Evolutionary conservation across 768 basidiomycete genomes (phyloP), one percentile per base, ranked within the genome.

Genomic region (Tremella mesenterica): DNA sequence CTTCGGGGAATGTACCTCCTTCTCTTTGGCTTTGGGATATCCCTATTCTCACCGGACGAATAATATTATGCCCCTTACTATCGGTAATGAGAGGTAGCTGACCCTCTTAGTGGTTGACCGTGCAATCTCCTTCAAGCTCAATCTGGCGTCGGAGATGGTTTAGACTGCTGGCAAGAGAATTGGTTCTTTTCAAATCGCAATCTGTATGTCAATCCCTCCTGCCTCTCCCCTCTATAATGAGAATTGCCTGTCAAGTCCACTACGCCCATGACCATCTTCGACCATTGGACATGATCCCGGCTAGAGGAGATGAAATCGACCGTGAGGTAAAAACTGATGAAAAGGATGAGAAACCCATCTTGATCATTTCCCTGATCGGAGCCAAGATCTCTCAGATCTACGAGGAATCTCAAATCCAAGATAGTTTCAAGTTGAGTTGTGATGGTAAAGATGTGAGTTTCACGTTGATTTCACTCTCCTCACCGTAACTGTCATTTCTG

Each of bases 371-470:
- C 16, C 48, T 70, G 9, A 54, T 52, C 4, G 23, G n/a, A 1
- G 31, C 30, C 0, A 30, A 59, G 6, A 43, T 70, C 1, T 52
- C 56, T 3, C 56, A 59, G 33, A 54, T 47, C 38, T 70, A 70
- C 48, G 68, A 70, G 28, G 68, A 70, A 44, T 54, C 53, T 20
- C 65, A 67, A 41, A 63, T 70, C 7, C 63, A 70, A 36, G 68
- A 53, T 13, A 70, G 68, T 36, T 70, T 64, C 49, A 70, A 65
- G 48, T 51, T 70, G 36, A 34, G 56, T 14, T 54, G 47, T 8
- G 44, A 53, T 20, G 63, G 59, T 14, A 27, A 52, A 14, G 67
- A 69, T 56, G 61, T 65, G 50, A 38, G 59, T 56, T 9, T 21
- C 13, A 23, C 25, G 12, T 2, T 1, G 44, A 25, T 14, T 14